phyloP scores from a whole-genome alignment of 164 flowering plant genomes.

The Houttuynia cordata region DNA sequence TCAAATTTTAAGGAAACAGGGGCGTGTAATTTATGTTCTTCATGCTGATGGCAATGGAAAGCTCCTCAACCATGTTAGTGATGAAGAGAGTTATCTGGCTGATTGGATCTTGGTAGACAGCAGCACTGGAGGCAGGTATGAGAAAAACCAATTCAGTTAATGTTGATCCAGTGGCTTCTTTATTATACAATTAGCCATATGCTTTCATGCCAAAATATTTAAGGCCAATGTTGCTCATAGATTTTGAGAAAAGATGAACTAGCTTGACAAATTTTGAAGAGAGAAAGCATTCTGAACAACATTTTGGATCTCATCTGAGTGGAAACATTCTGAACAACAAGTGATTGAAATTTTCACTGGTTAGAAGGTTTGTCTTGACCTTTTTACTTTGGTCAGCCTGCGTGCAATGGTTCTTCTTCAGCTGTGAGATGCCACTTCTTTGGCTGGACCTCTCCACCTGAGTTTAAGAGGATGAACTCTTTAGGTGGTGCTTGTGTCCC shows the following conservation, averaged over 20 bases:
- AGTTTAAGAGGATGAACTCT: slow-evolving; percentile 32
- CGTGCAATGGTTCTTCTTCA: slow-evolving; percentile 22
- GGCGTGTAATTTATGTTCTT: slow-evolving; percentile 72
- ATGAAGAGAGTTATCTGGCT: slow-evolving; percentile 55
- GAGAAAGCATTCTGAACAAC: slow-evolving; percentile 47
- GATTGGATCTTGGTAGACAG: slow-evolving; percentile 94
- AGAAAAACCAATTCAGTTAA: slow-evolving; percentile 1
- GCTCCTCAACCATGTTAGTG: slow-evolving; percentile 54
- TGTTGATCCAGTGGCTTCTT: too few relatives aligned
- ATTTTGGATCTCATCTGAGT: slow-evolving; percentile 23
- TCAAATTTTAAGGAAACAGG: slow-evolving; percentile 35
- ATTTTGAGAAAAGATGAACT: too few relatives aligned
- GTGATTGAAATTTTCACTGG: slow-evolving; percentile 16
- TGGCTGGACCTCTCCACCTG: slow-evolving; percentile 31
- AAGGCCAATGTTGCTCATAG: too few relatives aligned
- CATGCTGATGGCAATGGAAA: slow-evolving; percentile 70
- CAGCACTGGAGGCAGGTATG: slow-evolving; percentile 78
- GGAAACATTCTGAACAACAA: too few relatives aligned
- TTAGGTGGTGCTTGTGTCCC: slow-evolving; percentile 81
- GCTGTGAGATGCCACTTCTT: slow-evolving; percentile 7
- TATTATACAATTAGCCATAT: too few relatives aligned
- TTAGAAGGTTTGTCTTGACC: slow-evolving; percentile 8
- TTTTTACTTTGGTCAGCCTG: slow-evolving; percentile 19
- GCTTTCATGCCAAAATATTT: too few relatives aligned
- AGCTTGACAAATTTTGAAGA: too few relatives aligned